Base-by-base conservation (phyloP, 257 asterid species). In the Jaltomata sinuosa region DNA sequence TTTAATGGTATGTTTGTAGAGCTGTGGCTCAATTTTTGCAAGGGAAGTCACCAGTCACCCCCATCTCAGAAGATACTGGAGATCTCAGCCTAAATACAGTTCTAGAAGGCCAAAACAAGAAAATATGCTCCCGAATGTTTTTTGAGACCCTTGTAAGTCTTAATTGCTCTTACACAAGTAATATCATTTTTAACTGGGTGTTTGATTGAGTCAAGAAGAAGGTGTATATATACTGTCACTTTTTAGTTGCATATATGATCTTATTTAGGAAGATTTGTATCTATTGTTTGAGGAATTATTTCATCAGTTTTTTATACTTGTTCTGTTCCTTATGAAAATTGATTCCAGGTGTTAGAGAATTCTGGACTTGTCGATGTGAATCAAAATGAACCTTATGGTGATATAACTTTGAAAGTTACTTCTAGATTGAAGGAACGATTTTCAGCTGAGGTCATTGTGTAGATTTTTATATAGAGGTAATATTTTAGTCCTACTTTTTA, bases 11-110 rank as follows among this genome's bases (percentile, higher is more conserved):
- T 68, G 61, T 50, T 27, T 84, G 79, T 90, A 95, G 99, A 89
- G 97, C 97, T 57, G 94, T 94, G 80, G 99, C 97, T 65, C 91
- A 89, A 84, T 95, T 88, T 90, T 84, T 94, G 92, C 91, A 90
- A 87, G 87, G 84, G 84, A 93, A 94, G 87, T 89, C 91, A n/a
- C 85, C 93, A 7, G 84, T 38, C 49, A 89, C 93, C 64, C 93
- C 97, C 2, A 83, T 36, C 25, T 34, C 92, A 4, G 90, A 83
- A 29, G 91, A 87, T n/a, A 68, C 91, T 10, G 91, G 79, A 83
- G 85, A 84, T 36, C 94, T 93, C 85, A 92, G 93, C 83, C 85
- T 94, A 90, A 76, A 84, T 84, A 88, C 89, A 86, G 92, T 95
- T 71, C 88, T 95, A n/a, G 88, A 92, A 84, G 94, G 94, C 84